Percentiles rank a stretch among this genome's conserved stretches.
Evolutionary conservation across 805 yeast species (phyloP).

Genomic region (Wickerhamiella alocasiicola): DNA sequence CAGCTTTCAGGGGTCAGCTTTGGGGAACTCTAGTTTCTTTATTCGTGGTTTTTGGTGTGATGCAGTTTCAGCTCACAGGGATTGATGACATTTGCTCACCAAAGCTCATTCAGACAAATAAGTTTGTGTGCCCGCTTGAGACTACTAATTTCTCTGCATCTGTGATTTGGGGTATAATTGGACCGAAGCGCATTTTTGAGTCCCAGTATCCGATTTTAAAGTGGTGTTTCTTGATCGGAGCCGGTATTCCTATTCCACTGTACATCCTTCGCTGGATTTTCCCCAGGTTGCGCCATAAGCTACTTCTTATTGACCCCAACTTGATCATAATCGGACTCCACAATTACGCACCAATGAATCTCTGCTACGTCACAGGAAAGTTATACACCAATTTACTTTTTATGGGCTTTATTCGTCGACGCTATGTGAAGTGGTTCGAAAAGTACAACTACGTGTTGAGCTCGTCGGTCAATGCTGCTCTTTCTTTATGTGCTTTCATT

Average conservation of each 20-base stretch:
- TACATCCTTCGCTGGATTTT: conserved; percentile 16
- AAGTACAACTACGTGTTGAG: no score
- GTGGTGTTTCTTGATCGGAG: conserved; percentile 53
- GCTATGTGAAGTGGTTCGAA: no score
- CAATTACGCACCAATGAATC: conserved; percentile 19
- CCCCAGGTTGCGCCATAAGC: conserved; percentile 16
- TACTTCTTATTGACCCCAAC: conserved; percentile 38
- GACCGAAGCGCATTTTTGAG: conserved; percentile 39
- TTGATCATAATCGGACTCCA: conserved; percentile 18
- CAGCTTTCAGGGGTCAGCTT: conserved; percentile 31
- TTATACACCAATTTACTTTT: conserved; percentile 12
- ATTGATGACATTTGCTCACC: conserved; percentile 36
- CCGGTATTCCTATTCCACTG: conserved; percentile 17
- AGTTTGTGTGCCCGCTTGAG: conserved; percentile 32
- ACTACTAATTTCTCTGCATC: conserved; percentile 40
- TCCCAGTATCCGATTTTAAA: conserved; percentile 48
- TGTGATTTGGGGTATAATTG: no score
- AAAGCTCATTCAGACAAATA: conserved; percentile 24
- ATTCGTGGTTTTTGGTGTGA: conserved; percentile 31
- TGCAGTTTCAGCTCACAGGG: conserved; percentile 34
- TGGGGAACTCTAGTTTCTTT: conserved; percentile 32
- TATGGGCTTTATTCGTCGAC: conserved; percentile 23
- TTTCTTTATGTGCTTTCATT: conserved; percentile 39
- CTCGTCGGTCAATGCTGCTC: conserved; percentile 40
- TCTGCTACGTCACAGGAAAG: conserved; percentile 13